Conservation (phyloP, 1,284 basidiomycete species). For the Cryptococcus sp. region DNA sequence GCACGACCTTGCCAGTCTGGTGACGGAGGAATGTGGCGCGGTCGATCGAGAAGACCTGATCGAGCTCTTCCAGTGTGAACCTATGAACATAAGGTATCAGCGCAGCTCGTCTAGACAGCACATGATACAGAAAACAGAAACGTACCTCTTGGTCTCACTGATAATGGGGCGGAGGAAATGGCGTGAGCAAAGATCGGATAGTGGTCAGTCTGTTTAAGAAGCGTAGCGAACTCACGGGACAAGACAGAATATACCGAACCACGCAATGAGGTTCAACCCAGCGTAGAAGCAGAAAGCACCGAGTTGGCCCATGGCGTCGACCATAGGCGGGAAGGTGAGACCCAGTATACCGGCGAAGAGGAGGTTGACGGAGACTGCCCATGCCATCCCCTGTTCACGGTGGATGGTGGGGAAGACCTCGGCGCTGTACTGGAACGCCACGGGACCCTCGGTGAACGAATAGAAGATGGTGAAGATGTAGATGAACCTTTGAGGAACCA, state of each 20-base stretch:
- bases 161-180: too few species aligned
- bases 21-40: too few species aligned
- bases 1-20: too few species aligned
- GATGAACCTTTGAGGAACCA: conserved; percentile 53
- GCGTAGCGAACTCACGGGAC: conserved; percentile 13
- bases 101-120: too few species aligned
- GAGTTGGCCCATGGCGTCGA: conserved; percentile 65
- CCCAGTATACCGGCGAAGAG: conserved; percentile 38
- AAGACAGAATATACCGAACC: conserved; percentile 49
- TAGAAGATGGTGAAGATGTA: conserved; percentile 55
- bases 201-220: too few species aligned
- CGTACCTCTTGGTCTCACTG: too few species aligned
- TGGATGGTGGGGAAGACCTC: conserved; percentile 58
- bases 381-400: conserved; percentile 59
- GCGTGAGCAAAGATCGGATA: too few species aligned
- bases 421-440: conserved; percentile 61
- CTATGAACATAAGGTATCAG: too few species aligned
- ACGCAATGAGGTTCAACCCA: conserved; percentile 57
- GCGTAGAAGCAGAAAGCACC: conserved; percentile 59
- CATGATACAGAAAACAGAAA: too few species aligned
- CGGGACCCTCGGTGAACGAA: conserved; percentile 69
- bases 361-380: conserved; percentile 52
- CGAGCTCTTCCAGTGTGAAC: too few species aligned
- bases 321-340: conserved; percentile 63
- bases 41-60: too few species aligned